A percentile compares a stretch with the other conserved stretches of the same genome.
phyloP scores from a whole-genome alignment of 768 basidiomycete genomes.

The Collybia nuda region DNA sequence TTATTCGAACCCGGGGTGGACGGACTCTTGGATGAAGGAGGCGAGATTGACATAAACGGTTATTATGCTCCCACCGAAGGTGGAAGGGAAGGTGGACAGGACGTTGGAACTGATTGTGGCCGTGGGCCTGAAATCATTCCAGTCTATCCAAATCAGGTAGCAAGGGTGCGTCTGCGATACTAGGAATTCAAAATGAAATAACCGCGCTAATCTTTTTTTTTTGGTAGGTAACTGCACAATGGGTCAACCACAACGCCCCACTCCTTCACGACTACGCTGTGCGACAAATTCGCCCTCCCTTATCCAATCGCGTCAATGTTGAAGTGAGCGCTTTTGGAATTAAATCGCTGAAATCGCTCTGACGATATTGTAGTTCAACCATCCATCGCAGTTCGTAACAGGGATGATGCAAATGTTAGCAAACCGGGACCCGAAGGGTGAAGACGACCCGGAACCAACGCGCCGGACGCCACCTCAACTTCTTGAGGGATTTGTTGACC shows the following conservation, averaged over 20 bases:
- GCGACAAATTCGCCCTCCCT: constrained; percentile 9
- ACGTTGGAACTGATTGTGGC: not conserved
- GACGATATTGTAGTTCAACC: constrained; percentile 7
- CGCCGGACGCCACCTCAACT: not conserved
- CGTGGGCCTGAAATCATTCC: not conserved
- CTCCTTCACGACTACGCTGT: constrained; percentile 12
- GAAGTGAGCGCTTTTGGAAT: constrained; percentile 4
- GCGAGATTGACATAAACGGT: no score
- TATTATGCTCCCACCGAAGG: no score
- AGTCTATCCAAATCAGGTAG: not conserved
- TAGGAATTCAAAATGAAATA: not conserved
- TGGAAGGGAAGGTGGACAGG: not conserved
- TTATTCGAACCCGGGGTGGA: no score
- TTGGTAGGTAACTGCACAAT: not conserved
- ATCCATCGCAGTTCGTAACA: constrained; percentile 11
- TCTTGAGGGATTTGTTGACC: constrained; percentile 10
- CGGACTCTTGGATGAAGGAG: no score
- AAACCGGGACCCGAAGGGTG: constrained; percentile 1
- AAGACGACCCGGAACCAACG: not conserved
- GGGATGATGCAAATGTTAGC: constrained; percentile 13
- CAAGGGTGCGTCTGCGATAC: not conserved
- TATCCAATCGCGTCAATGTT: constrained; percentile 4
- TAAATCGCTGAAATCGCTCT: no score
- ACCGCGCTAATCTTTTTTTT: not conserved
- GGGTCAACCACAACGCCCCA: constrained; percentile 5